Conservation (phyloP, 164 flowering plant genomes). For the Stephania japonica region DNA sequence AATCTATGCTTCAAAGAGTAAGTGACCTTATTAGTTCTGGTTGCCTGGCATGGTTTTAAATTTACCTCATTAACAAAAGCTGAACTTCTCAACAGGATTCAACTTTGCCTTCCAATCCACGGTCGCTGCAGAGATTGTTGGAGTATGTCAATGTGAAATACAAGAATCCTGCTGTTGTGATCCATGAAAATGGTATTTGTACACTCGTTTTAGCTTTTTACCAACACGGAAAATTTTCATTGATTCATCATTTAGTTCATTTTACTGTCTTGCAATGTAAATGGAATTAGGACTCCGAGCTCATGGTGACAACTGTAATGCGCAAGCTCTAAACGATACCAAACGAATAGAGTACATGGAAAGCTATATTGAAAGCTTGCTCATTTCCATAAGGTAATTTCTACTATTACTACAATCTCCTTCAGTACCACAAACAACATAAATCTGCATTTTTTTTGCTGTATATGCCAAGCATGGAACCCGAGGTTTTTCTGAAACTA, state of each 20-base stretch:
- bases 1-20: no score
- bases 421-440: no score
- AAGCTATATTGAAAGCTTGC: slow-evolving; percentile 4
- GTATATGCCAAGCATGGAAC: no score
- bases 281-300: background rate
- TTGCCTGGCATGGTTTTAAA: background rate
- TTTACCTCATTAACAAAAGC: background rate
- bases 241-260: background rate
- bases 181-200: slow-evolving; percentile 12
- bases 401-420: no score
- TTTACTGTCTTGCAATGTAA: background rate
- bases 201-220: background rate
- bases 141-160: slow-evolving; percentile 10
- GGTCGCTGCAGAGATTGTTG: slow-evolving; percentile 11
- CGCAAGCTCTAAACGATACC: background rate
- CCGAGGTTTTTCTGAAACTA: no score
- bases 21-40: no score
- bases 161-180: slow-evolving; percentile 10
- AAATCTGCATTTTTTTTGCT: no score
- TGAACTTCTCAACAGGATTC: background rate
- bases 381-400: background rate
- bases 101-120: background rate
- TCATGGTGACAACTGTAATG: background rate
- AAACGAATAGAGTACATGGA: background rate
- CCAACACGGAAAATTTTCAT: background rate